These are phyloP conservation scores for Cordyceps cicadae DNA, from an alignment of 2,329 filamentous ascomycete genomes.

Conservation along the genomic window DNA sequence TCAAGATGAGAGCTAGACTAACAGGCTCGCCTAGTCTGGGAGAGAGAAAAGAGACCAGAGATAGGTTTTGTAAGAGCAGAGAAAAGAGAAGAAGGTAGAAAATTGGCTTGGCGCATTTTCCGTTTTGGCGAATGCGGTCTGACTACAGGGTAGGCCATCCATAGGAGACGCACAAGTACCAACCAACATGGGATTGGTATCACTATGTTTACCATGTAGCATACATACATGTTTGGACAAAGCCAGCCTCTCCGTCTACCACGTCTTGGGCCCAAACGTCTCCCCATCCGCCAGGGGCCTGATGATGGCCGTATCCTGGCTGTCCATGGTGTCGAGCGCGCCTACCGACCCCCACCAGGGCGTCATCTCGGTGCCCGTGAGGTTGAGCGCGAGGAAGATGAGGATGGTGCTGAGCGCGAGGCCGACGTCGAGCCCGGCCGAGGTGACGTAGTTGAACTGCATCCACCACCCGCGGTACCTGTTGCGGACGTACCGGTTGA, in stretches of 20 bases:
- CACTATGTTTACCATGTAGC: background rate
- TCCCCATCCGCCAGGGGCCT: constrained; percentile 20
- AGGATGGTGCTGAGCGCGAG: constrained; percentile 45
- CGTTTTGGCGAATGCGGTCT: too few species aligned
- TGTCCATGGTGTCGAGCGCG: constrained; percentile 23
- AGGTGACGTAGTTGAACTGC: constrained; percentile 48
- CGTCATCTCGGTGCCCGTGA: constrained; percentile 34
- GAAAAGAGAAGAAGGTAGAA: background rate
- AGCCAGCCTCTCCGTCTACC: constrained; percentile 12
- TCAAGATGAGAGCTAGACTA: too few species aligned
- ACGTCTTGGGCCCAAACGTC: constrained; percentile 18
- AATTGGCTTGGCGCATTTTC: too few species aligned
- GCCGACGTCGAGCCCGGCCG: constrained; percentile 47
- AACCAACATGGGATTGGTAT: background rate
- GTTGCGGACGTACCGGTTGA: constrained; percentile 42
- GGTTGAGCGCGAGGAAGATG: constrained; percentile 34
- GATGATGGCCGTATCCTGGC: constrained; percentile 16
- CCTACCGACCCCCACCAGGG: constrained; percentile 40
- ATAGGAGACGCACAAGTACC: too few species aligned
- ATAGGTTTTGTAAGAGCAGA: too few species aligned
- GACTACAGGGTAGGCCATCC: too few species aligned
- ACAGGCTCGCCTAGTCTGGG: too few species aligned
- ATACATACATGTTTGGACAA: background rate
- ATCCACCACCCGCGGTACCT: constrained; percentile 45
- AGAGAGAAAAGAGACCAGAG: too few species aligned